Evolutionary conservation across 23 red algal species (phyloP).

Genomic region (Gracilaria domingensis): DNA sequence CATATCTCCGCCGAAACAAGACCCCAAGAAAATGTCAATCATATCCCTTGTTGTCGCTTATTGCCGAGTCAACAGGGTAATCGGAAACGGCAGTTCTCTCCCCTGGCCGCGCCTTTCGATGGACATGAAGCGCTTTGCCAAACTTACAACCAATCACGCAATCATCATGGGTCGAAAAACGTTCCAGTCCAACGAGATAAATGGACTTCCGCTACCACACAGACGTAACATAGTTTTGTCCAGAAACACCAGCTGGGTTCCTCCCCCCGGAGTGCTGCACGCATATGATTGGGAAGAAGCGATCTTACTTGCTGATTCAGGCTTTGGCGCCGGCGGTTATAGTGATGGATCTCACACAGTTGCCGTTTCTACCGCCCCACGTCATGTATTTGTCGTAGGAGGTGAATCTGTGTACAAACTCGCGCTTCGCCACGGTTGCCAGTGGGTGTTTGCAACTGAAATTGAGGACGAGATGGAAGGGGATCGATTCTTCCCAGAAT

Average conservation of each 20-base stretch:
- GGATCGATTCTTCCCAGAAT: slow-evolving; percentile 46
- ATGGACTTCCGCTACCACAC: slow-evolving; percentile 56
- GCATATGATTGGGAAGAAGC: slow-evolving; percentile 69
- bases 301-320: slow-evolving; percentile 53
- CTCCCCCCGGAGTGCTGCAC: slow-evolving; percentile 61
- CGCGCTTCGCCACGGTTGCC: slow-evolving; percentile 39
- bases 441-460: slow-evolving; percentile 63
- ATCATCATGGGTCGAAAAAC: slow-evolving; percentile 92
- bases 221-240: slow-evolving; percentile 90
- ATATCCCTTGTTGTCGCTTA: slow-evolving; percentile 79
- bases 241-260: slow-evolving; percentile 20
- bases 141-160: slow-evolving; percentile 60
- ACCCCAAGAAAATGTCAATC: neutral
- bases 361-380: neutral
- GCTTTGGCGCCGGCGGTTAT: slow-evolving; percentile 60
- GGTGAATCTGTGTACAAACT: slow-evolving; percentile 78
- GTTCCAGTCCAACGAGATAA: slow-evolving; percentile 65
- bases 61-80: slow-evolving; percentile 39
- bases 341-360: slow-evolving; percentile 9
- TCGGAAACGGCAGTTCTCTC: slow-evolving; percentile 56
- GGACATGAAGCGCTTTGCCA: slow-evolving; percentile 73
- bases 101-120: slow-evolving; percentile 75
- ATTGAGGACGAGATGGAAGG: slow-evolving; percentile 48
- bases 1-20: neutral
- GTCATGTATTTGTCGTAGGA: slow-evolving; percentile 82